phyloP scores from a whole-genome alignment of 2,329 filamentous ascomycete species.

The Hymenoscyphus linearis region DNA sequence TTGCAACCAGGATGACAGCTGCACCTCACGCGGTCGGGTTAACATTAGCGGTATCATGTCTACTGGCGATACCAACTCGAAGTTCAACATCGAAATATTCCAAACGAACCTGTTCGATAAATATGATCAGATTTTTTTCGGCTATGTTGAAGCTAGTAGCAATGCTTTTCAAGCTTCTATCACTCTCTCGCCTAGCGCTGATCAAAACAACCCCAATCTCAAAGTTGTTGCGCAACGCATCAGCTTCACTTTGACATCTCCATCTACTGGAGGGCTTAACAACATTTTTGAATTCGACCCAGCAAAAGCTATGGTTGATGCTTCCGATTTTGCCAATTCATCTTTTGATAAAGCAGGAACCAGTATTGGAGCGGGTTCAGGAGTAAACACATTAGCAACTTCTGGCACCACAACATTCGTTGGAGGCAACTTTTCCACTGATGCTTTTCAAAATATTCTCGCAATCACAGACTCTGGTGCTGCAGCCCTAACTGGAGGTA shows the following conservation, averaged over 20 bases:
- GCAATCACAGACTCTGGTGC: slow-evolving; percentile 61
- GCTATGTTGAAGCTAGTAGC: slow-evolving; percentile 71
- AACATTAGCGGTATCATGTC: slow-evolving; percentile 73
- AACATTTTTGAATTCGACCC: slow-evolving; percentile 88
- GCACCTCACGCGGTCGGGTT: slow-evolving; percentile 69
- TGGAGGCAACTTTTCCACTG: slow-evolving; percentile 76
- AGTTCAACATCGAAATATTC: slow-evolving; percentile 60
- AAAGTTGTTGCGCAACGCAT: slow-evolving; percentile 88
- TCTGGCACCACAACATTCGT: slow-evolving; percentile 64
- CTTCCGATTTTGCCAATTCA: slow-evolving; percentile 62
- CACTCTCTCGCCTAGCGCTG: slow-evolving; percentile 64
- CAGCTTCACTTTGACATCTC: slow-evolving; percentile 59
- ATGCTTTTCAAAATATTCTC: slow-evolving; percentile 68
- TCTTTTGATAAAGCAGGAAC: slow-evolving; percentile 72
- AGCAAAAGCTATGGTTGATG: slow-evolving; percentile 49
- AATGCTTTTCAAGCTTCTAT: slow-evolving; percentile 73
- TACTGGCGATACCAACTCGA: slow-evolving; percentile 36
- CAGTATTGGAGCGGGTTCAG: slow-evolving; percentile 60
- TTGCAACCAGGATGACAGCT: slow-evolving; percentile 74
- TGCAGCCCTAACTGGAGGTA: slow-evolving; percentile 59
- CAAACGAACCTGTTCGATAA: slow-evolving; percentile 97
- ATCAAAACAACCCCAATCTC: slow-evolving; percentile 56
- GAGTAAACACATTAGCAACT: slow-evolving; percentile 63
- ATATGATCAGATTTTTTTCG: slow-evolving; percentile 87
- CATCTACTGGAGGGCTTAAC: slow-evolving; percentile 75